Evolutionary conservation across 768 basidiomycete genomes (phyloP), one percentile per base, ranked within the genome.

Genomic region (Russula vinacea): DNA sequence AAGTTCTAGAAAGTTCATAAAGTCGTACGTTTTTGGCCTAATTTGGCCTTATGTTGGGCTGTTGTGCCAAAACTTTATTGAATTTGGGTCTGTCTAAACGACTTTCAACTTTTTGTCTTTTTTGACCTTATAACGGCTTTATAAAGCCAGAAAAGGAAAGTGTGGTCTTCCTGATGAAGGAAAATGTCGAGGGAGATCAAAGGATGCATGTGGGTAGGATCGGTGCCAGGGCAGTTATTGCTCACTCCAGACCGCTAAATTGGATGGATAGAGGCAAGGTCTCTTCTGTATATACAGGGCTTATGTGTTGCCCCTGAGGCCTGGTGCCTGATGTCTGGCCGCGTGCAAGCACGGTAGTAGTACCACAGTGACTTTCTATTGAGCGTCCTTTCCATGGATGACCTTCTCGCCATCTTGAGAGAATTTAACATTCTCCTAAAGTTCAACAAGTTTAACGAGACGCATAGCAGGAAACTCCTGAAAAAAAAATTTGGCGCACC

Each of bases 341-440:
- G n/a, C n/a, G n/a, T n/a, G n/a, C n/a, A n/a, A 32, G 22, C 17
- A 5, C 17, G 79, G 73, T 66, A 60, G 45, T 29, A 59, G n/a
- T n/a, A n/a, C 7, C 19, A 8, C 17, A 17, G 16, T 7, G 39
- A 52, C 24, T n/a, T 11, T 62, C 66, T 70, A 74, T 52, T 82
- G 78, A 7, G 81, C 65, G 68, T 86, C 85, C 62, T 84, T 74
- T 24, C 88, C 88, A 69, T 89, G 87, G 56, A 89, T 67, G 1
- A 92, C 80, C 13, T 69, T 78, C 73, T 90, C 87, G 40, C 91
- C 91, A 68, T 93, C 90, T 63, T 84, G 82, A 0, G 90, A 90
- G 63, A 93, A 86, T 69, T 84, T 88, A 54, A 92, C 83, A 68
- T 89, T 89, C 56, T 86, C 81, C 88, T 92, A n/a, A 68, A 44